Evolutionary conservation across 2,329 filamentous ascomycete genomes (phyloP).

Genomic region (Penicillium aurantiogriseum): DNA sequence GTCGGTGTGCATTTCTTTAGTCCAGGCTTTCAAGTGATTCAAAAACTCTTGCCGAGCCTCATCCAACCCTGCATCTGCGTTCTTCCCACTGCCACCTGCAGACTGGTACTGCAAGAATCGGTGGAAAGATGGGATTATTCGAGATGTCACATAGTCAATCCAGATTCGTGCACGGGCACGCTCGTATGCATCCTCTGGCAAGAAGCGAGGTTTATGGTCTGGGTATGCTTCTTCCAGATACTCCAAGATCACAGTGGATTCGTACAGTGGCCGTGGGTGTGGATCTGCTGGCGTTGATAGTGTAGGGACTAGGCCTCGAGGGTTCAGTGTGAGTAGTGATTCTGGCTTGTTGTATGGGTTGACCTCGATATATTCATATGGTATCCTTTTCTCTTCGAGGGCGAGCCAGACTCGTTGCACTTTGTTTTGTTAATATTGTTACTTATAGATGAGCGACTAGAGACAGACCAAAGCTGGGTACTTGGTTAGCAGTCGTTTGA

Average conservation of each 20-base stretch:
- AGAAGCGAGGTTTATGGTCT: conserved; percentile 50
- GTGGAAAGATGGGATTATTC: conserved; percentile 70
- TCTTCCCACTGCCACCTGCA: conserved; percentile 19
- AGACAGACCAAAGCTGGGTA: conserved; percentile 34
- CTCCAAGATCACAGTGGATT: conserved; percentile 70
- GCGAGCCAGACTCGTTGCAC: conserved; percentile 72
- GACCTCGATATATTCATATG: conserved; percentile 73
- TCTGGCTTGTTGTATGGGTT: conserved; percentile 74
- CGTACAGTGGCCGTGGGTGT: conserved; percentile 61
- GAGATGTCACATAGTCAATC: conserved; percentile 68
- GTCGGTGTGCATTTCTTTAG: conserved; percentile 57
- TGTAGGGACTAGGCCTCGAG: conserved; percentile 72
- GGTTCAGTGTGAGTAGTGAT: conserved; percentile 69
- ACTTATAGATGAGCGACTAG: background rate
- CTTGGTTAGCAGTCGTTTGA: conserved; percentile 1
- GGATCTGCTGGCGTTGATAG: conserved; percentile 44
- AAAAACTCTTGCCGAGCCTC: conserved; percentile 60
- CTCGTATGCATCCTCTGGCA: conserved; percentile 63
- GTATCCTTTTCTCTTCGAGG: conserved; percentile 69
- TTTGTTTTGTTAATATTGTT: conserved; percentile 16
- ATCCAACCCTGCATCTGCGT: conserved; percentile 44
- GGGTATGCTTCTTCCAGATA: conserved; percentile 72
- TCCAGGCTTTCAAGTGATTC: conserved; percentile 58
- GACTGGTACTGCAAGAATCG: conserved; percentile 54
- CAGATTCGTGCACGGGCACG: conserved; percentile 67